Conservation (phyloP, 2,329 filamentous ascomycete genomes). For the Diaporthe vexans region DNA sequence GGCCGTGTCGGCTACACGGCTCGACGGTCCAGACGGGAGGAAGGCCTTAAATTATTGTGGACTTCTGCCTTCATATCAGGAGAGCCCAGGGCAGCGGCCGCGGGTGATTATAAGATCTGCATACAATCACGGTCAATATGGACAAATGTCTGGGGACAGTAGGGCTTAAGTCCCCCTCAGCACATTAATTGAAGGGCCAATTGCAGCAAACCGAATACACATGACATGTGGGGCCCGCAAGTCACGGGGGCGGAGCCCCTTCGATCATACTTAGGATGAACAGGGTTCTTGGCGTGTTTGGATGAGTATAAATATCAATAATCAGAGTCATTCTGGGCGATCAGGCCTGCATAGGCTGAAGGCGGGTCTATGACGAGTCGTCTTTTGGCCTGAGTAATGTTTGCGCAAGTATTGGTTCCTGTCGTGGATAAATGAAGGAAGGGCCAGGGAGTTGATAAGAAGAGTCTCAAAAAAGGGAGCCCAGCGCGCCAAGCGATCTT, state of each 20-base stretch:
- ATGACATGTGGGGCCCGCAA: neutral
- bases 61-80: neutral
- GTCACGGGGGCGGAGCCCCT: neutral
- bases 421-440: conserved; percentile 31
- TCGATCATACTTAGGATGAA: conserved; percentile 4
- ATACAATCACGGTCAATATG: conserved; percentile 2
- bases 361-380: conserved; percentile 6
- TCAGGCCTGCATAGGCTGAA: conserved; percentile 23
- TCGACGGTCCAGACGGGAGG: conserved; percentile 30
- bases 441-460: neutral
- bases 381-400: conserved; percentile 1
- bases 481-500: conserved; percentile 16
- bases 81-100: too few relatives aligned
- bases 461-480: neutral
- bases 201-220: neutral
- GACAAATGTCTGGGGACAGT: neutral
- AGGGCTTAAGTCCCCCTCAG: neutral
- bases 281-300: conserved; percentile 27
- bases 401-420: conserved; percentile 18
- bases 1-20: conserved; percentile 13
- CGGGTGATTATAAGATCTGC: neutral
- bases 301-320: conserved; percentile 11
- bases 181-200: neutral
- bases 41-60: neutral
- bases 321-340: neutral